phyloP scores from a whole-genome alignment of 208 protist species.

The Acanthamoeba quina region DNA sequence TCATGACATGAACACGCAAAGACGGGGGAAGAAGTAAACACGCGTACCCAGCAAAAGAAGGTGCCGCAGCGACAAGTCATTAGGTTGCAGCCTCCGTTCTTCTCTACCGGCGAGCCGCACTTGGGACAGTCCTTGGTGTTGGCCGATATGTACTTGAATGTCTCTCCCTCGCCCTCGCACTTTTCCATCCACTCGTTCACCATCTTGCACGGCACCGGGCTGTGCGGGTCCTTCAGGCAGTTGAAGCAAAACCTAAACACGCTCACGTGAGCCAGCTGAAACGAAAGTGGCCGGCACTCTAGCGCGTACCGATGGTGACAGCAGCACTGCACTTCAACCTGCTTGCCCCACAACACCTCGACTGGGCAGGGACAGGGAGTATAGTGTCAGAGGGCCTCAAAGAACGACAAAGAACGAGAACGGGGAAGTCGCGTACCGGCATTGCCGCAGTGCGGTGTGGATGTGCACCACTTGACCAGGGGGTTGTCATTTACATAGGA shows the following conservation, averaged over 20 bases:
- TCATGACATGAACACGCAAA: neutral
- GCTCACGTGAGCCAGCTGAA: neutral
- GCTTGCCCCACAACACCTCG: slow-evolving; percentile 44
- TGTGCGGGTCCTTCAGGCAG: slow-evolving; percentile 33
- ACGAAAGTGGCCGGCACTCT: neutral
- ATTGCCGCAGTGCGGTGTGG: slow-evolving; percentile 38
- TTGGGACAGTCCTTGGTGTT: slow-evolving; percentile 70
- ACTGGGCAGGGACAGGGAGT: neutral
- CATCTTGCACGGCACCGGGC: slow-evolving; percentile 44
- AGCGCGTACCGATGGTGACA: neutral
- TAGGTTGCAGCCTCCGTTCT: slow-evolving; percentile 63
- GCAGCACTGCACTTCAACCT: slow-evolving; percentile 55
- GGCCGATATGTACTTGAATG: slow-evolving; percentile 53
- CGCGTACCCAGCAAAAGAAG: slow-evolving; percentile 46
- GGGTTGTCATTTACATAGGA: slow-evolving; percentile 70
- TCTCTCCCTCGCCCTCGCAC: slow-evolving; percentile 59
- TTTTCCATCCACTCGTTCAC: slow-evolving; percentile 26
- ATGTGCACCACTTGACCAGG: slow-evolving; percentile 62
- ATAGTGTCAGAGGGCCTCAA: neutral
- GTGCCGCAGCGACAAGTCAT: slow-evolving; percentile 59
- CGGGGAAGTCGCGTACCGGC: neutral
- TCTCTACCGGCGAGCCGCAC: slow-evolving; percentile 29
- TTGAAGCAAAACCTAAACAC: slow-evolving; percentile 23
- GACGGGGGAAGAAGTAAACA: neutral
- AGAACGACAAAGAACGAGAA: neutral